Percentiles rank a stretch among this genome's conserved stretches.
phyloP scores from a whole-genome alignment of 1,139 yeast species.

The Eremothecium cymbalariae region DNA sequence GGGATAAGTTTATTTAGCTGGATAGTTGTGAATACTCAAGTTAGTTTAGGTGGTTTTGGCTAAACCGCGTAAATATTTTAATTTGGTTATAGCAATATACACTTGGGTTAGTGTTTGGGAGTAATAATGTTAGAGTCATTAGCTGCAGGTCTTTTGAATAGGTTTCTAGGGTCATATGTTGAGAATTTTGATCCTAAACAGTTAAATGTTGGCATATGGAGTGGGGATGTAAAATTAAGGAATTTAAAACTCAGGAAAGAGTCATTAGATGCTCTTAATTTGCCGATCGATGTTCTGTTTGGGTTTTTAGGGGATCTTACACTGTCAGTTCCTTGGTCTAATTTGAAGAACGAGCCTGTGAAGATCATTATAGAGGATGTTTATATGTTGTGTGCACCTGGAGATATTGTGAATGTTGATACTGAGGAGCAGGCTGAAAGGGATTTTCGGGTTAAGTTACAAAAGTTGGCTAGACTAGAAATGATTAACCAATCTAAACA shows the following conservation, averaged over 20 bases:
- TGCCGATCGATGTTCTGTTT: constrained; percentile 83
- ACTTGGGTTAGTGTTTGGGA: too few species aligned
- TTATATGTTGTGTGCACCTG: constrained; percentile 73
- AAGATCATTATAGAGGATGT: constrained; percentile 85
- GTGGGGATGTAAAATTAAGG: constrained; percentile 86
- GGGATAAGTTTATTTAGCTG: too few species aligned
- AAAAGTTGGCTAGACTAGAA: constrained; percentile 64
- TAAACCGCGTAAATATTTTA: too few species aligned
- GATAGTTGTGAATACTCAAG: too few species aligned
- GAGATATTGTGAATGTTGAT: constrained; percentile 46
- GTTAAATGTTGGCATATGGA: constrained; percentile 92
- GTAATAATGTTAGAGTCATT: constrained; percentile 43
- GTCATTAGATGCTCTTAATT: constrained; percentile 73
- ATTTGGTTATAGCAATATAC: too few species aligned
- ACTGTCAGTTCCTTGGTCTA: constrained; percentile 94
- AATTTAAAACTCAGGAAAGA: constrained; percentile 62
- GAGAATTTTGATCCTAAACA: constrained; percentile 95
- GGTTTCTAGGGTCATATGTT: constrained; percentile 54
- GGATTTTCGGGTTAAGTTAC: constrained; percentile 56
- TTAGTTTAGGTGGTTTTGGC: too few species aligned
- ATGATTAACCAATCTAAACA: constrained; percentile 41
- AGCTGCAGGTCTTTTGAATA: constrained; percentile 42
- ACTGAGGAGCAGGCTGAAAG: constrained; percentile 59
- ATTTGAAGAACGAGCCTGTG: constrained; percentile 86
- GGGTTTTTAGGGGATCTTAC: constrained; percentile 89